Base-by-base conservation (phyloP, 805 yeast species). In the Starmerella khaoyaiensis region DNA sequence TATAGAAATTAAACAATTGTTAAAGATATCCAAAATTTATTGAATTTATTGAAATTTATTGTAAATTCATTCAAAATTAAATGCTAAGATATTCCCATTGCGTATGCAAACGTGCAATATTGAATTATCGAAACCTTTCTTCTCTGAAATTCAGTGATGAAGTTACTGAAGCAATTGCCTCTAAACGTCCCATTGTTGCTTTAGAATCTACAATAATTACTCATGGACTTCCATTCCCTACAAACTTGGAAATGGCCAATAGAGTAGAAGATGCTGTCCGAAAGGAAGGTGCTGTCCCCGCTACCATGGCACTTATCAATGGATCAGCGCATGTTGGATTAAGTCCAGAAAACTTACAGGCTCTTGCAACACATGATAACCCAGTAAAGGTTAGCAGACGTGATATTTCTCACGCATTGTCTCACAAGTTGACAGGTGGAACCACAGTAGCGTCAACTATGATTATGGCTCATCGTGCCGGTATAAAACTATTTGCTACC, bases 381-480 rank as follows among this genome's bases (percentile, higher is more conserved):
- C 42, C 52, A 21, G 71, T 67, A 47, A 83, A 84, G 54, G 76
- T 81, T 4, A 79, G 93, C 5, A 62, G 94, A 47, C 62, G 95
- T 39, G 95, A 83, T 54, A 70, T 83, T 22, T 77, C 87, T 0
- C 67, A 67, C 45, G 72, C 78, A 2, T 70, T 82, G 72, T 71
- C 83, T 11, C 60, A 64, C 31, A 59, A 61, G 21, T 54, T 72
- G n/a, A 63, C 69, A 33, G 95, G 95, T 7, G 95, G 94, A 5
- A 84, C 95, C 2, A 83, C 95, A 0, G 81, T 83, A 40, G 81
- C 94, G 2, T 76, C 80, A 20, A 83, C 94, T 0, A 81, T 82
- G 93, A 77, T 83, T 16, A 56, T 84, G 15, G 75, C 94, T 1
- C 65, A 74, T 36, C 52, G 59, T 50, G 84, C 86, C 0, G 90